Conservation (phyloP, 2,329 filamentous ascomycete genomes). For the Monilinia vaccinii-corymbosi region DNA sequence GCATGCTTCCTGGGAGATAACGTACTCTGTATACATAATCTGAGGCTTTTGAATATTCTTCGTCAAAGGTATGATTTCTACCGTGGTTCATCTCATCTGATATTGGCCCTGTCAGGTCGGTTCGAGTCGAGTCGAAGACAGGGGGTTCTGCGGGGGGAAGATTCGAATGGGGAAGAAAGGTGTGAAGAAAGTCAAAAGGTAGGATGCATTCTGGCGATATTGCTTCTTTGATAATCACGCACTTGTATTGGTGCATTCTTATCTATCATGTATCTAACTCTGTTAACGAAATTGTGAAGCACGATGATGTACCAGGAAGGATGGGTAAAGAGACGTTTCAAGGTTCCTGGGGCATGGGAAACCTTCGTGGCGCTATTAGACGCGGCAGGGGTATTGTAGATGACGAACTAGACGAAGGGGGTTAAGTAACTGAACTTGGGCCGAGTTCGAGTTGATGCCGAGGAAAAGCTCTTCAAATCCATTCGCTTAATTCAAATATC, state of each 20-base stretch:
- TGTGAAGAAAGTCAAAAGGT: neutral
- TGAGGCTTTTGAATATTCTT: neutral
- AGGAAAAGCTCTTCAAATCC: neutral
- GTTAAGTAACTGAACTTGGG: constrained; percentile 6
- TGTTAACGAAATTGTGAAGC: neutral
- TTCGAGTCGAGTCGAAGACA: neutral
- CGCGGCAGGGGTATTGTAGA: constrained; percentile 1
- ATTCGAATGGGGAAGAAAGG: neutral
- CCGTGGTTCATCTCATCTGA: neutral
- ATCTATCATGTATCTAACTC: neutral
- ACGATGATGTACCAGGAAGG: neutral
- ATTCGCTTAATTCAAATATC: neutral
- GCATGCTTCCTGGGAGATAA: neutral
- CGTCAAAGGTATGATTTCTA: neutral
- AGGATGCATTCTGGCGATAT: neutral
- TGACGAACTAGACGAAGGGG: neutral
- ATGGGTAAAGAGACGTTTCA: neutral
- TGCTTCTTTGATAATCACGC: neutral
- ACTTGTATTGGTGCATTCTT: neutral
- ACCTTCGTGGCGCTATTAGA: neutral
- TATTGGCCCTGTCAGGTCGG: neutral
- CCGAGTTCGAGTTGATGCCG: neutral
- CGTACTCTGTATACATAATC: too few species aligned
- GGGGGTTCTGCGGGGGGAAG: neutral
- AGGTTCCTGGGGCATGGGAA: neutral